phyloP scores from a whole-genome alignment of 2,329 filamentous ascomycete genomes.

The Xylariaceae sp. region DNA sequence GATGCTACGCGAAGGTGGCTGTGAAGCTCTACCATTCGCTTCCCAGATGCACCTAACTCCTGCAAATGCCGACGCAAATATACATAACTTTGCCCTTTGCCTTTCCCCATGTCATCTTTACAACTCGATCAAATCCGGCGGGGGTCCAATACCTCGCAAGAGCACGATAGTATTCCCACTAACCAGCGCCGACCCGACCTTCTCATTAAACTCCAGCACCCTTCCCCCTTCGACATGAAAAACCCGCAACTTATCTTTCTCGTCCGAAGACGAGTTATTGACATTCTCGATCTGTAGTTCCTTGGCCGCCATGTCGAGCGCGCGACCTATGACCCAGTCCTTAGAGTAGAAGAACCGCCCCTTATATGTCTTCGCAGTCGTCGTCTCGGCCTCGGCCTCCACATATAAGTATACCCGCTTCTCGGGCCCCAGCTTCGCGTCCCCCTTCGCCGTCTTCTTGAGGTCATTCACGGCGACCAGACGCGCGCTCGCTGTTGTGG shows the following conservation, averaged over 20 bases:
- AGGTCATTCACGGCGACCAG: slow-evolving; percentile 69
- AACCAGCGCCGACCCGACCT: slow-evolving; percentile 67
- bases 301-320: slow-evolving; percentile 74
- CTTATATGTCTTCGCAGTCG: slow-evolving; percentile 76
- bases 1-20: too few relatives aligned
- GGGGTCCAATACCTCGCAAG: slow-evolving; percentile 77
- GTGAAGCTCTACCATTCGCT: too few relatives aligned
- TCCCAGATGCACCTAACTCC: background rate
- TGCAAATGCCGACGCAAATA: slow-evolving; percentile 21
- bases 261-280: slow-evolving; percentile 72
- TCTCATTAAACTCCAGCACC: slow-evolving; percentile 82
- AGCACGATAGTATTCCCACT: slow-evolving; percentile 90
- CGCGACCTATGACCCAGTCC: slow-evolving; percentile 85
- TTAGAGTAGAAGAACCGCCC: slow-evolving; percentile 76
- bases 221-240: slow-evolving; percentile 92
- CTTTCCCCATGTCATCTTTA: too few relatives aligned
- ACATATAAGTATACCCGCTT: slow-evolving; percentile 89
- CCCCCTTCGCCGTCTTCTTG: slow-evolving; percentile 86
- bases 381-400: slow-evolving; percentile 83
- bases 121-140: slow-evolving; percentile 65
- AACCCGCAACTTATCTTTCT: slow-evolving; percentile 76
- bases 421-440: slow-evolving; percentile 72
- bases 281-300: slow-evolving; percentile 76
- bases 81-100: slow-evolving; percentile 4
- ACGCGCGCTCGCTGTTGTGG: slow-evolving; percentile 59